A percentile compares a stretch with the other conserved stretches of the same genome.
These are phyloP conservation scores for Astrothelium macrocarpum DNA, from an alignment of 495 filamentous ascomycete species.

Conservation along the genomic window DNA sequence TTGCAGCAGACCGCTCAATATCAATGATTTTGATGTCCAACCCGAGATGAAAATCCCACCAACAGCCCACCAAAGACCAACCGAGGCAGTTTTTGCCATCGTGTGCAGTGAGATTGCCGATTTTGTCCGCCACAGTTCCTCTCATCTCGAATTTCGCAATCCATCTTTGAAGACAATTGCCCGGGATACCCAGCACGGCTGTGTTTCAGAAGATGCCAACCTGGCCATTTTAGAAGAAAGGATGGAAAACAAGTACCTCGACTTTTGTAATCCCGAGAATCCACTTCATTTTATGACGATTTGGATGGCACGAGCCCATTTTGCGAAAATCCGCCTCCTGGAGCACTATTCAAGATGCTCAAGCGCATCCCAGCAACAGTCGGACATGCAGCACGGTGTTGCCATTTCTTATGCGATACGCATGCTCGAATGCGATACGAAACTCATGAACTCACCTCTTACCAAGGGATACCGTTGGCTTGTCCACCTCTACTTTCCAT, in stretches of 20 bases:
- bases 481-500: constrained; percentile 40
- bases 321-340: constrained; percentile 41
- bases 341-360: constrained; percentile 36
- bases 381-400: constrained; percentile 32
- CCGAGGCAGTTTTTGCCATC: constrained; percentile 45
- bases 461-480: constrained; percentile 42
- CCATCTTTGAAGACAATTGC: constrained; percentile 38
- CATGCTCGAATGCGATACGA: constrained; percentile 42
- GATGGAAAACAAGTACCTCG: constrained; percentile 42
- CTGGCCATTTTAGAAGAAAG: constrained; percentile 34
- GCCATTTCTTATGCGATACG: constrained; percentile 34
- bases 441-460: constrained; percentile 38
- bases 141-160: constrained; percentile 44
- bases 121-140: constrained; percentile 36
- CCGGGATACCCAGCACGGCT: constrained; percentile 18
- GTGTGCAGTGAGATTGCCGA: constrained; percentile 42
- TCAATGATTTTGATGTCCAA: constrained; percentile 47
- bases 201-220: constrained; percentile 21
- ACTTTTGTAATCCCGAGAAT: constrained; percentile 39
- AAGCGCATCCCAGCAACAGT: constrained; percentile 15
- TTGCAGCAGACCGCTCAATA: constrained; percentile 44
- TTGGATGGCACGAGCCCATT: constrained; percentile 36
- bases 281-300: constrained; percentile 47
- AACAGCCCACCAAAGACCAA: constrained; percentile 26
- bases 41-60: constrained; percentile 42